Percentiles rank a stretch among this genome's conserved stretches.
These are phyloP conservation scores for Penicillium verrucosum DNA, from an alignment of 2,329 filamentous ascomycete genomes.

Conservation along the genomic window DNA sequence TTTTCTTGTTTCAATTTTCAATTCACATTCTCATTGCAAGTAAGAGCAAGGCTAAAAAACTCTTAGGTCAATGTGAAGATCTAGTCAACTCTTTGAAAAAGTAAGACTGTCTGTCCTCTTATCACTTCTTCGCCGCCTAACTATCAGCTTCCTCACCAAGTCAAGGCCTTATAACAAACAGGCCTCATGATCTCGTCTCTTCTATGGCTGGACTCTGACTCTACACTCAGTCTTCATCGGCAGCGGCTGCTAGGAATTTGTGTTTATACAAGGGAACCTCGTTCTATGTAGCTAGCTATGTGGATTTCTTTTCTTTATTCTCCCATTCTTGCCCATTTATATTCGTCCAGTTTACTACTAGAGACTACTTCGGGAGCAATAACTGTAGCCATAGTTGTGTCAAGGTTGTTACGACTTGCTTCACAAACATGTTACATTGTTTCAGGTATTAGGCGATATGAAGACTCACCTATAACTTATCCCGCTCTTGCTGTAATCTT, in stretches of 20 bases:
- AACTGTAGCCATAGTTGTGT: too few species aligned
- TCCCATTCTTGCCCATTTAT: background rate
- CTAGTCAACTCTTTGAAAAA: background rate
- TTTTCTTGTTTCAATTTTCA: slow-evolving; percentile 1
- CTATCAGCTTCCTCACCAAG: background rate
- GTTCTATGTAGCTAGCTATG: background rate
- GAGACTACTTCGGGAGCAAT: too few species aligned
- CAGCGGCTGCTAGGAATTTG: too few species aligned
- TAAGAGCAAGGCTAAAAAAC: background rate
- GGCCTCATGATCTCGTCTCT: too few species aligned
- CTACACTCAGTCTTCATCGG: background rate
- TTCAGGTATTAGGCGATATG: background rate
- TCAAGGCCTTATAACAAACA: background rate
- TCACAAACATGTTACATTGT: background rate
- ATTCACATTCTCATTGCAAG: background rate
- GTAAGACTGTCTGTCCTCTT: background rate
- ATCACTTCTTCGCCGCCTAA: background rate
- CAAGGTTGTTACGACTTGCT: background rate
- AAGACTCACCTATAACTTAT: background rate
- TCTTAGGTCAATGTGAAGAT: background rate
- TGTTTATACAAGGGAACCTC: background rate
- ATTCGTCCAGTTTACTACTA: background rate
- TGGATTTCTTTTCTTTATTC: background rate
- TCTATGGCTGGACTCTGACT: background rate
- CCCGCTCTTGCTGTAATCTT: background rate